Evolutionary conservation across 148 eudicot genomes (phyloP).

Genomic region (Chenopodium berlandieri): DNA sequence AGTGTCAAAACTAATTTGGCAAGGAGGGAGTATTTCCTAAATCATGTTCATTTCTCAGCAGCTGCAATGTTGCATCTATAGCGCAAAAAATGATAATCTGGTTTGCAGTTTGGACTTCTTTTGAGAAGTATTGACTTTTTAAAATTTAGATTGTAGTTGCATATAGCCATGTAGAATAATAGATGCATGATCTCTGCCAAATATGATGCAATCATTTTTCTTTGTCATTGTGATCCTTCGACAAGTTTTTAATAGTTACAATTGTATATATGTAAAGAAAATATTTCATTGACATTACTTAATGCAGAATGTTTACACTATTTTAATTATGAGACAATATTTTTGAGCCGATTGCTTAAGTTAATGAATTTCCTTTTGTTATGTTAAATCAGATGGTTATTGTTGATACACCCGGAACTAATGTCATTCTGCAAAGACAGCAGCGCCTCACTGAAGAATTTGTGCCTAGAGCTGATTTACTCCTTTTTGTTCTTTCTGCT

Average conservation of each 20-base stretch:
- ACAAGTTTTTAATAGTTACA: neutral
- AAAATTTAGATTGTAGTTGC: neutral
- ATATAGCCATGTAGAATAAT: neutral
- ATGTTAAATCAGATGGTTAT: slow-evolving; percentile 64
- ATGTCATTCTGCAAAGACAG: slow-evolving; percentile 97
- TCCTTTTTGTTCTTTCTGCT: slow-evolving; percentile 93
- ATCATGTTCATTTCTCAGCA: neutral
- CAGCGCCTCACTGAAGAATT: slow-evolving; percentile 96
- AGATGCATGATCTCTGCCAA: neutral
- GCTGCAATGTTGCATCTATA: neutral
- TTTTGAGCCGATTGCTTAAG: neutral
- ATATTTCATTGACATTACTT: neutral
- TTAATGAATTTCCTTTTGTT: neutral
- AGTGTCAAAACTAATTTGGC: no score
- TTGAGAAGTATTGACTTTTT: no score
- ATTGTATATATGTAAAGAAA: neutral
- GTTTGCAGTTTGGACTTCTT: neutral
- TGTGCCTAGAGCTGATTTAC: slow-evolving; percentile 94
- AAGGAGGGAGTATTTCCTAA: neutral
- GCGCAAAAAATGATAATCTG: neutral
- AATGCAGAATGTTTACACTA: neutral
- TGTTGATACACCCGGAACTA: slow-evolving; percentile 98
- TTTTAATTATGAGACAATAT: neutral
- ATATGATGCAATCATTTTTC: neutral
- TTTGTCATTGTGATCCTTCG: neutral